These are phyloP conservation scores for Phytophthora foliorum DNA, from an alignment of 352 stramenopile genomes.

Conservation along the genomic window DNA sequence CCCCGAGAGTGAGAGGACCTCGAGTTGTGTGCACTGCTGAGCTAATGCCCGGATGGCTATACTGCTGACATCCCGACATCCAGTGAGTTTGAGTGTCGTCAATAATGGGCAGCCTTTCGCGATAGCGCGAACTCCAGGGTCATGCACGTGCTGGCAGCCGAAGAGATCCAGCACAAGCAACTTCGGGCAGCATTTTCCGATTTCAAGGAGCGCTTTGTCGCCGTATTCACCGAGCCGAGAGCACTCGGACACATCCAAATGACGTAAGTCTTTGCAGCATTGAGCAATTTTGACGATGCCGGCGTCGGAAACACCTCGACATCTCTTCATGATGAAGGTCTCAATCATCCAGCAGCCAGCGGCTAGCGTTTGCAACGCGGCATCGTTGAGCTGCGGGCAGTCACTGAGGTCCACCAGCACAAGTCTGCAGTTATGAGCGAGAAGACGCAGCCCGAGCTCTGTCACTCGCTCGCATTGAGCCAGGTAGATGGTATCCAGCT, in stretches of 20 bases:
- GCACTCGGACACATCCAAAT: slow-evolving; percentile 90
- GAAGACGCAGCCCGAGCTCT: slow-evolving; percentile 88
- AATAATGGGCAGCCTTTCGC: slow-evolving; percentile 85
- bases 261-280: slow-evolving; percentile 81
- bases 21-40: slow-evolving; percentile 69
- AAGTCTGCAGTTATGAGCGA: slow-evolving; percentile 91
- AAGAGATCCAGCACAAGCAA: slow-evolving; percentile 87
- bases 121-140: slow-evolving; percentile 81
- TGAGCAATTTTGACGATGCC: slow-evolving; percentile 91
- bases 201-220: slow-evolving; percentile 92
- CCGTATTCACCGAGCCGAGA: slow-evolving; percentile 92
- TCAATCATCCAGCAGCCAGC: slow-evolving; percentile 90
- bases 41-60: slow-evolving; percentile 79
- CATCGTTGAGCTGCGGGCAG: slow-evolving; percentile 88
- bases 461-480: slow-evolving; percentile 84
- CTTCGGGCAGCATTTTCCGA: slow-evolving; percentile 84
- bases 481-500: slow-evolving; percentile 83
- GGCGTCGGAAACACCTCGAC: slow-evolving; percentile 80
- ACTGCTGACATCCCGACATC: slow-evolving; percentile 87
- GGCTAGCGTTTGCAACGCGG: slow-evolving; percentile 85
- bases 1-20: slow-evolving; percentile 84
- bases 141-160: slow-evolving; percentile 90
- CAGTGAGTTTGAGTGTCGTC: slow-evolving; percentile 89
- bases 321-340: slow-evolving; percentile 87
- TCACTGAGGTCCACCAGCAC: slow-evolving; percentile 86